phyloP scores from a whole-genome alignment of 2,329 filamentous ascomycete genomes.

The Alternaria infectoria region DNA sequence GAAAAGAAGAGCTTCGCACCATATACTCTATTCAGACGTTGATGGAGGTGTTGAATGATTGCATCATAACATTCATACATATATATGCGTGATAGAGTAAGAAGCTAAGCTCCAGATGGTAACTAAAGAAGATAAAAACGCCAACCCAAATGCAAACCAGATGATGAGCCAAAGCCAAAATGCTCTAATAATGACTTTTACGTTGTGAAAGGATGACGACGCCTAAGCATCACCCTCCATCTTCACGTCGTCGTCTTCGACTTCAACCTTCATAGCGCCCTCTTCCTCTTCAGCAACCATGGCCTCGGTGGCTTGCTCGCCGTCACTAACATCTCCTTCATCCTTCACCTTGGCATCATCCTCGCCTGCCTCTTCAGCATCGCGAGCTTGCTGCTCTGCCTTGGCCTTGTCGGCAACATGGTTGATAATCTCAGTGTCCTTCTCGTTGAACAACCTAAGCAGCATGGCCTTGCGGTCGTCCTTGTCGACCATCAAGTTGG shows the following conservation, averaged over 20 bases:
- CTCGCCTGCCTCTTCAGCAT: constrained; percentile 24
- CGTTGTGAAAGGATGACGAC: neutral
- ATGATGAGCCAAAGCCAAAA: neutral
- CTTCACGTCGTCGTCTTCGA: constrained; percentile 2
- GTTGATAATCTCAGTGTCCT: constrained; percentile 71
- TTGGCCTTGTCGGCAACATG: constrained; percentile 44
- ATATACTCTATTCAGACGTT: no score
- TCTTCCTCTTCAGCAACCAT: constrained; percentile 6
- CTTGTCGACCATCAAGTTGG: constrained; percentile 98
- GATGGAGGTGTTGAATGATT: neutral
- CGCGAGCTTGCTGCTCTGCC: constrained; percentile 24
- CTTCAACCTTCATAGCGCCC: constrained; percentile 10
- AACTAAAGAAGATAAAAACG: neutral
- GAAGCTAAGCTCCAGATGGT: neutral
- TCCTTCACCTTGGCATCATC: constrained; percentile 5
- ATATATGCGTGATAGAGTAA: neutral
- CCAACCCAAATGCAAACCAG: constrained; percentile 10
- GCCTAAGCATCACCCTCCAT: constrained; percentile 7
- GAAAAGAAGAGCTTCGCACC: no score
- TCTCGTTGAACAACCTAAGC: constrained; percentile 88
- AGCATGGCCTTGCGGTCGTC: constrained; percentile 93
- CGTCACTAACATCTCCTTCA: constrained; percentile 9
- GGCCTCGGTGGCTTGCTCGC: constrained; percentile 5
- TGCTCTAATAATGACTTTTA: neutral
- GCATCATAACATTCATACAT: constrained; percentile 6